Evolutionary conservation across 805 yeast species (phyloP).

Genomic region (Pichia occidentalis): DNA sequence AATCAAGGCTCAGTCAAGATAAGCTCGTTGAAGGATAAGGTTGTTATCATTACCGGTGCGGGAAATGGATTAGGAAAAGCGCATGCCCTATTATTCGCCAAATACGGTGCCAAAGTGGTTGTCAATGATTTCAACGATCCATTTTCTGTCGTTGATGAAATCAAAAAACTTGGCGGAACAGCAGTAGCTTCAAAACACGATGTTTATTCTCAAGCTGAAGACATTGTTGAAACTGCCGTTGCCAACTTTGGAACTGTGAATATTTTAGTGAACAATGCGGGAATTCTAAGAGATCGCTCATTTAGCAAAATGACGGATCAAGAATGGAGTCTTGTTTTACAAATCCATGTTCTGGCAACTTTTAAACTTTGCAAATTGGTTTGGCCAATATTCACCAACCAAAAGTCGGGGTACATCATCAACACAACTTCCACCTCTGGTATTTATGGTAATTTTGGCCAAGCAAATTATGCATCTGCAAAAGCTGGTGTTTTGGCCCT

Average conservation of each 20-base stretch:
- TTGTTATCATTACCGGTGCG: conserved; percentile 90
- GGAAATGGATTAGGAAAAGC: conserved; percentile 92
- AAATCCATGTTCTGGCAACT: conserved; percentile 79
- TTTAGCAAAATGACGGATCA: conserved; percentile 76
- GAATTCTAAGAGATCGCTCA: conserved; percentile 85
- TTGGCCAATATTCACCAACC: conserved; percentile 82
- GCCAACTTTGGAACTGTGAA: conserved; percentile 77
- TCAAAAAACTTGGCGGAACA: conserved; percentile 54
- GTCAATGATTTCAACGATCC: conserved; percentile 87
- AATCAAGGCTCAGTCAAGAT: conserved; percentile 43
- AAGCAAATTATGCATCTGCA: conserved; percentile 92
- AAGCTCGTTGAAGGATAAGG: conserved; percentile 69
- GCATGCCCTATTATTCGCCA: conserved; percentile 79
- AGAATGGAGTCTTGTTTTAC: conserved; percentile 76
- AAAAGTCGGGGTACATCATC: conserved; percentile 73
- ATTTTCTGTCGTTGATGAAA: conserved; percentile 63
- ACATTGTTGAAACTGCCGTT: conserved; percentile 71
- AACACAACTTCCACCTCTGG: conserved; percentile 96
- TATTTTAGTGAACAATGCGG: conserved; percentile 87
- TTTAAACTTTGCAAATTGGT: conserved; percentile 78
- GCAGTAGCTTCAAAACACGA: conserved; percentile 84
- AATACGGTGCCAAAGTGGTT: conserved; percentile 90
- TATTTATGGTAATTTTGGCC: conserved; percentile 96
- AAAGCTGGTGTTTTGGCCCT: conserved; percentile 84
- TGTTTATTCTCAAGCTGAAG: conserved; percentile 68